These are phyloP conservation scores for Beta corolliflora DNA, from an alignment of 179 eudicot genomes.

Conservation along the genomic window DNA sequence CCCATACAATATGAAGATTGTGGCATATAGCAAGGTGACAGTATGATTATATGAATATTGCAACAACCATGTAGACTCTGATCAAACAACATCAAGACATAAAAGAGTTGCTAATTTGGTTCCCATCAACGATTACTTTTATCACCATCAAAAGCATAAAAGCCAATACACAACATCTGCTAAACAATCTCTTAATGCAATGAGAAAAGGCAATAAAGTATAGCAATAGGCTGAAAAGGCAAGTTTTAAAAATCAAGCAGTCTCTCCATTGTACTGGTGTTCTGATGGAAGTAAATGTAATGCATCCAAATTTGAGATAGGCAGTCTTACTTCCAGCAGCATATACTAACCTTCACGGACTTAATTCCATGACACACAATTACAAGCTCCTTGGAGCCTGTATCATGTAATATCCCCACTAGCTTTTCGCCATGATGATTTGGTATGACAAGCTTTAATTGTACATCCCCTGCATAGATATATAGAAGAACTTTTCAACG, in stretches of 20 bases:
- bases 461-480: slow-evolving; percentile 28
- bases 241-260: not conserved
- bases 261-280: not conserved
- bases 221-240: not conserved
- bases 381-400: slow-evolving; percentile 67
- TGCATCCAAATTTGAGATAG: not conserved
- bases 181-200: not conserved
- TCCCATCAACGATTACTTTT: not conserved
- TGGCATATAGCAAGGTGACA: not conserved
- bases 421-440: slow-evolving; percentile 69
- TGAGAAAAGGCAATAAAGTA: not conserved
- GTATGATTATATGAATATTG: not conserved
- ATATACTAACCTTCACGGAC: slow-evolving; percentile 61
- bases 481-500: not conserved
- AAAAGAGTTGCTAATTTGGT: not conserved
- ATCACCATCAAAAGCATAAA: not conserved
- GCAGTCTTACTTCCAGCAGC: not conserved
- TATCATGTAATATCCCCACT: slow-evolving; percentile 77
- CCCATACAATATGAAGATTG: not conserved
- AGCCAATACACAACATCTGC: not conserved
- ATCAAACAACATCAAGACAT: not conserved
- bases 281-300: not conserved
- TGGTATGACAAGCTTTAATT: slow-evolving; percentile 42
- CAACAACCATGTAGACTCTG: not conserved
- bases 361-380: slow-evolving; percentile 77